phyloP scores from a whole-genome alignment of 768 basidiomycete species.

The Macrolepiota fuliginosa region DNA sequence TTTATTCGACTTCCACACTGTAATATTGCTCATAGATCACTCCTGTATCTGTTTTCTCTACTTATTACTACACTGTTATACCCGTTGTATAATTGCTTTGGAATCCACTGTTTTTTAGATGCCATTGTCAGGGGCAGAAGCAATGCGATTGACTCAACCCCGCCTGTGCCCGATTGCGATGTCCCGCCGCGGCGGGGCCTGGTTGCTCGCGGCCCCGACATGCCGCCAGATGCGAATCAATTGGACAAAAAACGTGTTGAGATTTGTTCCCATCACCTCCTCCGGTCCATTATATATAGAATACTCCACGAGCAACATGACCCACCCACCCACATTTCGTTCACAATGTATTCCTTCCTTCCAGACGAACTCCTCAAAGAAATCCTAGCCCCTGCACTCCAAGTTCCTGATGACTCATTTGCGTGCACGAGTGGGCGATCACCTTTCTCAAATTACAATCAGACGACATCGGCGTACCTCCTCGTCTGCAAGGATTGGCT shows the following conservation, averaged over 20 bases:
- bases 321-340: background rate
- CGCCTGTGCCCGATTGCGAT: background rate
- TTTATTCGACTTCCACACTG: background rate
- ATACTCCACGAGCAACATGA: background rate
- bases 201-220: background rate
- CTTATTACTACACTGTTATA: background rate
- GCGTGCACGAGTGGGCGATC: slow-evolving; percentile 12
- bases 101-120: background rate
- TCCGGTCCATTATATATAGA: background rate
- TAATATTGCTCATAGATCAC: slow-evolving; percentile 4
- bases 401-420: slow-evolving; percentile 19
- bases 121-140: background rate
- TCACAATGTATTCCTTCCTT: slow-evolving; percentile 12
- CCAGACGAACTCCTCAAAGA: slow-evolving; percentile 24
- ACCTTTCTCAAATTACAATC: slow-evolving; percentile 16
- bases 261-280: background rate
- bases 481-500: slow-evolving; percentile 25
- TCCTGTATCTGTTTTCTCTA: background rate
- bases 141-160: background rate
- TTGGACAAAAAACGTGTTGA: background rate
- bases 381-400: slow-evolving; percentile 18
- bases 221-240: background rate
- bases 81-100: background rate
- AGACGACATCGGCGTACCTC: slow-evolving; percentile 19
- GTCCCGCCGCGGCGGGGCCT: background rate